Conservation (phyloP, 2,329 filamentous ascomycete species). For the Fusarium anguioides region DNA sequence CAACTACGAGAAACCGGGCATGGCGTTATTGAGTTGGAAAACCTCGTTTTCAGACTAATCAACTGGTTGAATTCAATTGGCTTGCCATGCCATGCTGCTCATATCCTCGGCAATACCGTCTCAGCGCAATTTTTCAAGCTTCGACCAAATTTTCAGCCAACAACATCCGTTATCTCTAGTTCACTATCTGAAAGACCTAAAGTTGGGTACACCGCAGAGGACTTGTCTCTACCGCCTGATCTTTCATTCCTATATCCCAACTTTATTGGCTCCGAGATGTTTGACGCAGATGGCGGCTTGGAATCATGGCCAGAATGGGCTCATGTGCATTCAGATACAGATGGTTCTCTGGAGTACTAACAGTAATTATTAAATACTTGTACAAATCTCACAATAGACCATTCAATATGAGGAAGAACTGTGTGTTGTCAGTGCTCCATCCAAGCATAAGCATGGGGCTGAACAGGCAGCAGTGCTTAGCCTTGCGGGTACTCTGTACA, state of each 20-base stretch:
- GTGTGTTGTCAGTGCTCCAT: background rate
- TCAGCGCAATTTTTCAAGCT: conserved; percentile 38
- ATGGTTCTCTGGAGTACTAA: background rate
- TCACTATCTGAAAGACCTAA: background rate
- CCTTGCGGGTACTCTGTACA: background rate
- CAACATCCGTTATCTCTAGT: background rate
- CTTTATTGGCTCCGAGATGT: conserved; percentile 22
- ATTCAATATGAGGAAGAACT: background rate
- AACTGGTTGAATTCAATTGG: conserved; percentile 44
- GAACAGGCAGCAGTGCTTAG: background rate
- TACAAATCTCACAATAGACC: background rate
- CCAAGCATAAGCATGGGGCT: background rate
- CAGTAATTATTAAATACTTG: too few relatives aligned
- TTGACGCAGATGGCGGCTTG: conserved; percentile 2
- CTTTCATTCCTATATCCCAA: conserved; percentile 13
- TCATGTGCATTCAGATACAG: conserved; percentile 3
- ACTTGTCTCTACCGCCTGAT: conserved; percentile 8
- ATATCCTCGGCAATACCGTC: conserved; percentile 43
- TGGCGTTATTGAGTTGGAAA: conserved; percentile 28
- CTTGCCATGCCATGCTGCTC: conserved; percentile 40
- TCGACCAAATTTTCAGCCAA: conserved; percentile 20
- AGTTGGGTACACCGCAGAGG: background rate
- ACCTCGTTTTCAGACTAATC: conserved; percentile 31
- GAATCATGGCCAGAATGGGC: conserved; percentile 22
- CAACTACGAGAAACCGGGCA: conserved; percentile 23